These are phyloP conservation scores for Meira nashicola DNA, from an alignment of 1,284 basidiomycete genomes.

Conservation along the genomic window DNA sequence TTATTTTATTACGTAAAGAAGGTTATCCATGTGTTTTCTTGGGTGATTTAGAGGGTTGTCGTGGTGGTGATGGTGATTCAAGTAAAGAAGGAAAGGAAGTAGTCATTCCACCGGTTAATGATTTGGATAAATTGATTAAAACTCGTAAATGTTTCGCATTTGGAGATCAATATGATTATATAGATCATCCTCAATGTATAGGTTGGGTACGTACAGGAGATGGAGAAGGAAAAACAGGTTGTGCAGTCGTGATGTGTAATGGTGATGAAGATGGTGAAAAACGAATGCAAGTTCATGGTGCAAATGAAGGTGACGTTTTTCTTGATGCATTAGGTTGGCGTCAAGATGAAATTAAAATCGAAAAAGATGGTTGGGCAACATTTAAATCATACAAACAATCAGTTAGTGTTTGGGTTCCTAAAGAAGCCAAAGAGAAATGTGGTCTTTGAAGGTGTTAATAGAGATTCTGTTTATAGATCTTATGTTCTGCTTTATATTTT, in stretches of 20 bases:
- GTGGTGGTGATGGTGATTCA: conserved; percentile 51
- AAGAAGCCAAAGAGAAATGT: conserved; percentile 18
- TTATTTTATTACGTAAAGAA: conserved; percentile 73
- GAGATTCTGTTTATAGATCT: no score
- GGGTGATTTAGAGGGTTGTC: conserved; percentile 69
- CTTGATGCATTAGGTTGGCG: conserved; percentile 36
- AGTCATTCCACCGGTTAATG: conserved; percentile 14
- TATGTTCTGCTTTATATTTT: no score
- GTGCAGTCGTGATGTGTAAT: conserved; percentile 38
- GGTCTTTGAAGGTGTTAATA: no score
- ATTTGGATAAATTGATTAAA: conserved; percentile 57
- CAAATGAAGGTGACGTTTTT: conserved; percentile 31
- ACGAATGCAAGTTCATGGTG: conserved; percentile 29
- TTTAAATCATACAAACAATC: conserved; percentile 26
- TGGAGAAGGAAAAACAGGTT: conserved; percentile 21
- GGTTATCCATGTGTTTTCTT: conserved; percentile 96
- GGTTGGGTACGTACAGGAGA: conserved; percentile 34
- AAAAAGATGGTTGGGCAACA: conserved; percentile 37
- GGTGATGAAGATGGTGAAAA: conserved; percentile 30
- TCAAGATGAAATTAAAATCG: conserved; percentile 28
- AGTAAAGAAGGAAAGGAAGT: not conserved
- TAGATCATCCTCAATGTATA: conserved; percentile 34
- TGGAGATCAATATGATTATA: conserved; percentile 56
- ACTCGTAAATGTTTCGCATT: conserved; percentile 59
- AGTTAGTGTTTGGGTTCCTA: conserved; percentile 30